Evolutionary conservation across 2,329 filamentous ascomycete species (phyloP).

Genomic region (Dothideomycetes sp.): DNA sequence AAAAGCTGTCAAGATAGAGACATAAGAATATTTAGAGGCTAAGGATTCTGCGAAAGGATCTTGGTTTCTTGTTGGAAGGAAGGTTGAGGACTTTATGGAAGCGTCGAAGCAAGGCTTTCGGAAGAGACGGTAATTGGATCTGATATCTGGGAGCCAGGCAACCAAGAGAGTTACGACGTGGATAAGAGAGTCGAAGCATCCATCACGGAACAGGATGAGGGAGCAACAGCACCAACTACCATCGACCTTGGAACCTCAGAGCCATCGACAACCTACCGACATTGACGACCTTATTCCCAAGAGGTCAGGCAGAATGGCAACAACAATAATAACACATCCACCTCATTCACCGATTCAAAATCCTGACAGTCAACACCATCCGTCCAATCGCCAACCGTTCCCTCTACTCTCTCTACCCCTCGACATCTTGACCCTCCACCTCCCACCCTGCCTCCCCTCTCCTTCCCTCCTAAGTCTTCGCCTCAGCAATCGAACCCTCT

Average conservation of each 20-base stretch:
- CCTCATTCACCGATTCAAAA: not conserved
- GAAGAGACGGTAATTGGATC: not conserved
- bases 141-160: not conserved
- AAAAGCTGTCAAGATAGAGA: too few relatives aligned
- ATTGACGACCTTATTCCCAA: too few relatives aligned
- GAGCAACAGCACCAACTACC: not conserved
- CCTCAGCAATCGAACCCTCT: conserved; percentile 11
- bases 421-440: conserved; percentile 13
- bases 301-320: not conserved
- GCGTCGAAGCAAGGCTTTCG: not conserved
- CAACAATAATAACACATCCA: not conserved
- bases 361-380: not conserved
- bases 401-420: conserved; percentile 13
- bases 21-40: too few relatives aligned
- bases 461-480: conserved; percentile 8
- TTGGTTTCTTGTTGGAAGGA: not conserved
- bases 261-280: too few relatives aligned
- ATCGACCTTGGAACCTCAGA: too few relatives aligned
- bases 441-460: conserved; percentile 11
- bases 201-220: too few relatives aligned
- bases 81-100: not conserved
- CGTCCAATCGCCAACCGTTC: not conserved
- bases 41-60: too few relatives aligned
- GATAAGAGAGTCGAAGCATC: too few relatives aligned
- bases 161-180: too few relatives aligned